Base-by-base conservation (phyloP, 805 yeast species). In the Blastobotrys muscicola region DNA sequence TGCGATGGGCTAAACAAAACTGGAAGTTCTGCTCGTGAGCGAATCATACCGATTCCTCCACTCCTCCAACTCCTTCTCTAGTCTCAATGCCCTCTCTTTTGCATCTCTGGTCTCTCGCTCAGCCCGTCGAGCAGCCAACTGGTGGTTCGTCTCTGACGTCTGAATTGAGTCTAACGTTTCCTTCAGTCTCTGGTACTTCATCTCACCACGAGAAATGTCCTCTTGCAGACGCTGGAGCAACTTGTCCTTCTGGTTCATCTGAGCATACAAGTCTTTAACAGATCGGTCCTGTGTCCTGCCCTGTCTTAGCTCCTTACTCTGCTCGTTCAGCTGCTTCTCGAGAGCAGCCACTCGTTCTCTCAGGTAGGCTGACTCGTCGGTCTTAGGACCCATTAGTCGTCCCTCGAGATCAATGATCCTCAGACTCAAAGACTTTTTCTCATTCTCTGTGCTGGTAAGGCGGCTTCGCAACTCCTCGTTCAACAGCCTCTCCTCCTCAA, bases 51-150 rank as follows among this genome's bases (percentile, higher is more conserved):
- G 50, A n/a, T 46, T 45, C 45, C 51, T 54, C 59, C 59, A 55
- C 14, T 50, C 54, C 45, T 74, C 67, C 11, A 77, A 62, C 54
- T 78, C 82, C 46, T 66, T 69, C 55, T 78, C 80, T 47, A 76
- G 57, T 39, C 62, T 50, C 41, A 76, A 55, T 43, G 71, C 58
- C 33, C 60, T 62, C 53, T 77, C 81, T 45, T 70, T 69, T 48
- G 69, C 61, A 38, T 72, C 77, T 2, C 67, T 58, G 26, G 69
- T 67, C 45, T 76, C 82, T 43, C 84, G 67, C 45, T 71, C 71
- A 1, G 71, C 63, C 15, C 75, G 62, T 36, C 71, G 68, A 23
- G 68, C 58, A 38, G 57, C 53, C 45, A 65, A 45, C 36, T 62
- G 54, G 40, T 63, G 57, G 44, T 66, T 59, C 15, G 69, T 54